Evolutionary conservation across 2,329 filamentous ascomycete genomes (phyloP).

Genomic region (Tolypocladium ovalisporum): DNA sequence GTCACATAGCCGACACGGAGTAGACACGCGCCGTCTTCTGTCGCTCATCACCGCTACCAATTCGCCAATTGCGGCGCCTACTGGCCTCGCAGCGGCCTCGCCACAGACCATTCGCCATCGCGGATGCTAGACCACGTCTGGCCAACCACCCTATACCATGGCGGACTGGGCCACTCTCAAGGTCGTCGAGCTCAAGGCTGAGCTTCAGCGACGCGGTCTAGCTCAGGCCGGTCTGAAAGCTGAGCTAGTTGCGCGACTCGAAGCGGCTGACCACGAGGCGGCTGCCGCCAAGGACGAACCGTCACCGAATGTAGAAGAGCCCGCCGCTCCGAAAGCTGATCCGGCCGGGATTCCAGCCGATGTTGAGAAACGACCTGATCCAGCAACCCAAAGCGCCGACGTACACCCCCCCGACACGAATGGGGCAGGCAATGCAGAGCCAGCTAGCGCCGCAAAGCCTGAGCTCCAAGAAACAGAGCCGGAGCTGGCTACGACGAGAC

Average conservation of each 20-base stretch:
- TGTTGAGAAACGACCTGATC: not conserved
- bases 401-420: not conserved
- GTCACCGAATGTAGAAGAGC: not conserved
- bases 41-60: not conserved
- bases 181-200: conserved; percentile 63
- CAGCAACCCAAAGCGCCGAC: not conserved
- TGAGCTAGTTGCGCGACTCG: conserved; percentile 57
- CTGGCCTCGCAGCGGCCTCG: not conserved
- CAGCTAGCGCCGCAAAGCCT: not conserved
- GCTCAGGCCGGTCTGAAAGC: conserved; percentile 59
- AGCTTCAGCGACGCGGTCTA: conserved; percentile 63
- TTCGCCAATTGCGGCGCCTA: not conserved
- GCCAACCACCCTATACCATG: conserved; percentile 21
- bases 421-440: not conserved
- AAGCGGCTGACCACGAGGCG: conserved; percentile 14
- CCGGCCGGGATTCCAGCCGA: not conserved
- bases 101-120: not conserved
- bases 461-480: not conserved
- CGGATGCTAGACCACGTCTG: not conserved
- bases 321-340: not conserved
- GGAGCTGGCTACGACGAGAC: not conserved
- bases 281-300: conserved; percentile 6
- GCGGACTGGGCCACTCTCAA: conserved; percentile 50
- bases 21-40: not conserved
- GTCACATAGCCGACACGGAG: not conserved